Conservation (phyloP, 148 eudicot species). For the Vaccinium macrocarpon region DNA sequence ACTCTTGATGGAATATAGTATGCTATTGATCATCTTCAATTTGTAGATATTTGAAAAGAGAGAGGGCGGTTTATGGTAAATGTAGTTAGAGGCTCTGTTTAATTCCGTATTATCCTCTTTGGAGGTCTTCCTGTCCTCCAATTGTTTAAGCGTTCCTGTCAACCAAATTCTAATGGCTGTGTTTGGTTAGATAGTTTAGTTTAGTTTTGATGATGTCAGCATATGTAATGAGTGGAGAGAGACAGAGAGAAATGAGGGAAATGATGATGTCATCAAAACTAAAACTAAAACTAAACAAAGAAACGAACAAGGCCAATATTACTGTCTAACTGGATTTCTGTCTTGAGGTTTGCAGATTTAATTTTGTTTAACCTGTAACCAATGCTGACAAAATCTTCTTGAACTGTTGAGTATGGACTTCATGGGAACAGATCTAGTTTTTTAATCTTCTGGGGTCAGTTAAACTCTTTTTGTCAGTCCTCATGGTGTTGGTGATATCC, state of each 20-base stretch:
- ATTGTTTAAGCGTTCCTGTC: background rate
- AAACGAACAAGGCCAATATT: too few species aligned
- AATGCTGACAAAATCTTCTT: background rate
- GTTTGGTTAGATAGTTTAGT: too few species aligned
- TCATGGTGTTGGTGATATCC: background rate
- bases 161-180: background rate
- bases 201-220: too few species aligned
- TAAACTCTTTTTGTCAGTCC: background rate
- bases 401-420: background rate
- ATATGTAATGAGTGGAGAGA: too few species aligned
- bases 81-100: background rate
- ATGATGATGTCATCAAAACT: too few species aligned
- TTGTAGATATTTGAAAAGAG: background rate
- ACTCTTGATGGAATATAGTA: background rate
- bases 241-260: too few species aligned
- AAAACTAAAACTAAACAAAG: too few species aligned
- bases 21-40: background rate
- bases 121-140: background rate
- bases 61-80: background rate
- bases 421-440: background rate
- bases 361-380: background rate
- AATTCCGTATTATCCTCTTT: background rate
- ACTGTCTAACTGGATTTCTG: background rate
- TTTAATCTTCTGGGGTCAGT: background rate
- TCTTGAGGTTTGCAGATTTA: background rate